Conservation (phyloP, 306 rosid species). For the Sophora flavescens region DNA sequence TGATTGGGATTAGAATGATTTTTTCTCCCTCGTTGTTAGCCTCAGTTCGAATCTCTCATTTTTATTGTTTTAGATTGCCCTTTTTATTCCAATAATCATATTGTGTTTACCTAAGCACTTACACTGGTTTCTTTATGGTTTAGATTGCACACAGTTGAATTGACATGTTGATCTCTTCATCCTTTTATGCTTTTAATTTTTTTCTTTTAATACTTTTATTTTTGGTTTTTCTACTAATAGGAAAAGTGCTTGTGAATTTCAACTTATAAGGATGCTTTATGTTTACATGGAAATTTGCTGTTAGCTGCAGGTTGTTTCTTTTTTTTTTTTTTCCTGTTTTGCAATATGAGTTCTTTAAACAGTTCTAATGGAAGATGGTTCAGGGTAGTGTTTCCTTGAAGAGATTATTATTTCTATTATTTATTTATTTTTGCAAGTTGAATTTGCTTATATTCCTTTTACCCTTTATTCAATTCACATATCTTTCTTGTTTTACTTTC, state of each 20-base stretch:
- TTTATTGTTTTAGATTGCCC: constrained; percentile 43
- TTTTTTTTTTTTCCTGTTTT: constrained; percentile 12
- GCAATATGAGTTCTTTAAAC: constrained; percentile 20
- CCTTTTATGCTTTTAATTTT: constrained; percentile 23
- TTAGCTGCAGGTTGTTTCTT: constrained; percentile 16
- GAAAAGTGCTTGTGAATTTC: constrained; percentile 14
- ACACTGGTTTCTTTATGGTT: constrained; percentile 42
- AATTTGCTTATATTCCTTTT: constrained; percentile 5
- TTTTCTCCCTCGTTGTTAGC: constrained; percentile 47
- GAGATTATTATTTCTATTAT: neutral
- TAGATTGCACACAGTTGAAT: constrained; percentile 44
- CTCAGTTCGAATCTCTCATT: constrained; percentile 38
- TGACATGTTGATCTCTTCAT: constrained; percentile 37
- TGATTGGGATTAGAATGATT: constrained; percentile 56
- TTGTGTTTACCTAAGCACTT: constrained; percentile 37
- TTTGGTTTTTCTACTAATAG: constrained; percentile 26
- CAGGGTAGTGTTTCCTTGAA: constrained; percentile 26
- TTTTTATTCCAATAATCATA: constrained; percentile 40
- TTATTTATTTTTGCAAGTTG: constrained; percentile 11
- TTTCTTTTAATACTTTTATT: neutral
- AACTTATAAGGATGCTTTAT: constrained; percentile 31
- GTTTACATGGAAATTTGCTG: constrained; percentile 1
- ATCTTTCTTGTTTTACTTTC: neutral
- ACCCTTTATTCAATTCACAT: neutral
- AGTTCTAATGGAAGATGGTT: constrained; percentile 1